phyloP scores from a whole-genome alignment of 23 red algal genomes.

The Chondrus crispus region DNA sequence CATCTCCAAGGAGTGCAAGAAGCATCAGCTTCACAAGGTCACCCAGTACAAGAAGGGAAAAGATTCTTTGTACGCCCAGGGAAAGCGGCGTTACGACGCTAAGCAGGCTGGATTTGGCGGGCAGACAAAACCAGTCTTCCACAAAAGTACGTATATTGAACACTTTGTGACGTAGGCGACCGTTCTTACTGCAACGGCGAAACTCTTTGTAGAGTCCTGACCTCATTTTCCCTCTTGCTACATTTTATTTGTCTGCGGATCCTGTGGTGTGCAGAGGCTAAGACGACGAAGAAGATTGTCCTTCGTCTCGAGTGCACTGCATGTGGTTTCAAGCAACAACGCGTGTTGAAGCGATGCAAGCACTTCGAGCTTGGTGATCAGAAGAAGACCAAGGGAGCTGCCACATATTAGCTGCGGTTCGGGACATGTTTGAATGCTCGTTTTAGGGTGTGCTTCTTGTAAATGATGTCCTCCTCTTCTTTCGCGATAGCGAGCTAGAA shows the following conservation, averaged over 20 bases:
- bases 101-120: constrained; percentile 98
- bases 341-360: constrained; percentile 94
- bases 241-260: not conserved
- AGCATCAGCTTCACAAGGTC: constrained; percentile 98
- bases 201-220: not conserved
- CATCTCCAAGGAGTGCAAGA: constrained; percentile 75
- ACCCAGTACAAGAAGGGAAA: constrained; percentile 99
- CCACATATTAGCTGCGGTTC: constrained; percentile 88
- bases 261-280: constrained; percentile 57
- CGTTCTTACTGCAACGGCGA: not conserved
- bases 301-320: constrained; percentile 85
- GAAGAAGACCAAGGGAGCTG: constrained; percentile 96
- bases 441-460: too few species aligned
- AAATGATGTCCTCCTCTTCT: too few species aligned
- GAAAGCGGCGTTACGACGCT: constrained; percentile 95
- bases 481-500: too few species aligned
- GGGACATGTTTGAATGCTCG: too few species aligned
- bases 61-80: constrained; percentile 88
- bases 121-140: constrained; percentile 99
- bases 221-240: not conserved
- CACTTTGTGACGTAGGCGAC: too few species aligned
- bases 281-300: constrained; percentile 99
- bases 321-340: constrained; percentile 86
- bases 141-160: constrained; percentile 91
- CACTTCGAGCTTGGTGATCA: constrained; percentile 99